phyloP scores from a whole-genome alignment of 2,329 filamentous ascomycete species.

The Aspergillus uvarum region DNA sequence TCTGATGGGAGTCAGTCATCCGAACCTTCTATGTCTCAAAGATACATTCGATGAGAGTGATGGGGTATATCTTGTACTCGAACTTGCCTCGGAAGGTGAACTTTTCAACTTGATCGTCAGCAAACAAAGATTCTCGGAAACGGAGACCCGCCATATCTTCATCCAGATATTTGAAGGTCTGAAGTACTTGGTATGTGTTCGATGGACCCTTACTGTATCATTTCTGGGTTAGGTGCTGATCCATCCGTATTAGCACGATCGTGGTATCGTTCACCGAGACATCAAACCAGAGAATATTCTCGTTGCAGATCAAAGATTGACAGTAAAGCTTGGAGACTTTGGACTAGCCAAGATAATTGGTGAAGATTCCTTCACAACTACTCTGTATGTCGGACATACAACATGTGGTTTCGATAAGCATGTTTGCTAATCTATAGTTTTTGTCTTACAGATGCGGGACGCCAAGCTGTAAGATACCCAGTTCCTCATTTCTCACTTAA shows the following conservation, averaged over 20 bases:
- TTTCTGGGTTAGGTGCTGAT: background rate
- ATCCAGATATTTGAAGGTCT: slow-evolving; percentile 87
- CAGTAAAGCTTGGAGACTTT: slow-evolving; percentile 93
- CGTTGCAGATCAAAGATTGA: slow-evolving; percentile 77
- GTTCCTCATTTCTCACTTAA: background rate
- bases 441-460: slow-evolving; percentile 66
- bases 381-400: slow-evolving; percentile 57
- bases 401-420: background rate
- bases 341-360: slow-evolving; percentile 97
- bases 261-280: slow-evolving; percentile 94
- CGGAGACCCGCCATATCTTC: slow-evolving; percentile 83
- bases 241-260: slow-evolving; percentile 69
- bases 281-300: slow-evolving; percentile 98
- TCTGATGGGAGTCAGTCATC: slow-evolving; percentile 94
- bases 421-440: slow-evolving; percentile 14
- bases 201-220: background rate
- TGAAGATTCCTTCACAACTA: slow-evolving; percentile 96
- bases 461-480: slow-evolving; percentile 69
- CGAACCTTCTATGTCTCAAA: slow-evolving; percentile 87
- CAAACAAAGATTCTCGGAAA: slow-evolving; percentile 83
- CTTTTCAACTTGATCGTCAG: slow-evolving; percentile 93
- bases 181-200: slow-evolving; percentile 77
- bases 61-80: slow-evolving; percentile 86
- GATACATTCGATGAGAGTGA: slow-evolving; percentile 92
- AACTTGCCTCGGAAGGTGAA: slow-evolving; percentile 88